phyloP scores from a whole-genome alignment of 768 basidiomycete species.

The Thelephora ganbajun region DNA sequence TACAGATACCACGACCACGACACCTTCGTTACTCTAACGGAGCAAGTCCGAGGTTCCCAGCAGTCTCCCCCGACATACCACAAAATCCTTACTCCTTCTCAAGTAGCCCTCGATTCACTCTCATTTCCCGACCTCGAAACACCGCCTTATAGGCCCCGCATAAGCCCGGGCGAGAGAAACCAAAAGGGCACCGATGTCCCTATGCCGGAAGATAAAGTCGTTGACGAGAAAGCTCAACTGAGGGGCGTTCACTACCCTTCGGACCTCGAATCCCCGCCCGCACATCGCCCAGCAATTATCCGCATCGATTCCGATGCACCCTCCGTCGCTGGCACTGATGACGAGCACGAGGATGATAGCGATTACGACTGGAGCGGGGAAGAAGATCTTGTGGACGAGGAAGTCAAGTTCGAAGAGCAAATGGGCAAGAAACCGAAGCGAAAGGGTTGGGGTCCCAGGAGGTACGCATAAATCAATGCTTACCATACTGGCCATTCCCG shows the following conservation, averaged over 20 bases:
- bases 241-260: slow-evolving; percentile 38
- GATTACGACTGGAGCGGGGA: slow-evolving; percentile 73
- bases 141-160: slow-evolving; percentile 13
- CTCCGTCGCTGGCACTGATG: slow-evolving; percentile 41
- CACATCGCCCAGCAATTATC: background rate
- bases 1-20: slow-evolving; percentile 5
- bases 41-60: slow-evolving; percentile 10
- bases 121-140: slow-evolving; percentile 7
- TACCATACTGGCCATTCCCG: background rate
- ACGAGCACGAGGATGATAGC: slow-evolving; percentile 35
- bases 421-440: slow-evolving; percentile 37
- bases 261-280: slow-evolving; percentile 18
- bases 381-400: slow-evolving; percentile 60
- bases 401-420: slow-evolving; percentile 47
- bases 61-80: slow-evolving; percentile 26
- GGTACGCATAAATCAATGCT: slow-evolving; percentile 22
- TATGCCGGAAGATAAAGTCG: too few relatives aligned
- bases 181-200: slow-evolving; percentile 9
- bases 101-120: slow-evolving; percentile 12
- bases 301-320: slow-evolving; percentile 19
- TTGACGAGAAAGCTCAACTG: background rate
- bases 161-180: slow-evolving; percentile 11
- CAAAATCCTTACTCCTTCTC: slow-evolving; percentile 20
- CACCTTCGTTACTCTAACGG: slow-evolving; percentile 10
- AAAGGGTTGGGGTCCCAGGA: slow-evolving; percentile 36